These are phyloP conservation scores for Aureobasidium subglaciale DNA, from an alignment of 2,329 filamentous ascomycete genomes.

Conservation along the genomic window DNA sequence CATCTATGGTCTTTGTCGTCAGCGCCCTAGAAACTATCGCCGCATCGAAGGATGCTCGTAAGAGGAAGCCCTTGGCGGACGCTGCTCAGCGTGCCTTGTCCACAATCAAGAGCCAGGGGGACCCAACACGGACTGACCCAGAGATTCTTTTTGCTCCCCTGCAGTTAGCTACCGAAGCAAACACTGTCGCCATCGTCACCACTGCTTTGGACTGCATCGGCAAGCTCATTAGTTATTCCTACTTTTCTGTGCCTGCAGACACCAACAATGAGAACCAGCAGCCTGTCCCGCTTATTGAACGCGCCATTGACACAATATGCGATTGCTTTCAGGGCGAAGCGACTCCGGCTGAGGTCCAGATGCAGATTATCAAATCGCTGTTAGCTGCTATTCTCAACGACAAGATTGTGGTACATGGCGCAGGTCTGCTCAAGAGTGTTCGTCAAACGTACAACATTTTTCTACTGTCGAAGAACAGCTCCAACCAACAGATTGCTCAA, in stretches of 20 bases:
- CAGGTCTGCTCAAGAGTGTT: slow-evolving; percentile 90
- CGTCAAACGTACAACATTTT: slow-evolving; percentile 99
- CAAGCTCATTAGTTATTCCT: slow-evolving; percentile 97
- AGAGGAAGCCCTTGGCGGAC: slow-evolving; percentile 76
- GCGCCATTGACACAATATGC: slow-evolving; percentile 98
- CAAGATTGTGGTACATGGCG: slow-evolving; percentile 97
- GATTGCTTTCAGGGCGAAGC: slow-evolving; percentile 98
- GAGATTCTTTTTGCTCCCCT: slow-evolving; percentile 88
- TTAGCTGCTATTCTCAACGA: slow-evolving; percentile 94
- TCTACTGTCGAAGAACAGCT: slow-evolving; percentile 82
- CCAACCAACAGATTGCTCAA: slow-evolving; percentile 95
- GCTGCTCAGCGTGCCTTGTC: slow-evolving; percentile 72
- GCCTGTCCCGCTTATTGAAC: slow-evolving; percentile 74
- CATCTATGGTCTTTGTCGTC: slow-evolving; percentile 92
- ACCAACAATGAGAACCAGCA: slow-evolving; percentile 19
- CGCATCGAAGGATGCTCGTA: slow-evolving; percentile 81
- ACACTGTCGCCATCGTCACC: slow-evolving; percentile 78
- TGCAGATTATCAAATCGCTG: slow-evolving; percentile 96
- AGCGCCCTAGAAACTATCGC: slow-evolving; percentile 89
- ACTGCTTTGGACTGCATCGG: slow-evolving; percentile 95
- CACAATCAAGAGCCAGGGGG: slow-evolving; percentile 73
- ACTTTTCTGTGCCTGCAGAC: slow-evolving; percentile 71
- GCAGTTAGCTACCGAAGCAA: slow-evolving; percentile 79
- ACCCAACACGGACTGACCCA: slow-evolving; percentile 74
- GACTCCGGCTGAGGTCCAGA: slow-evolving; percentile 82